Base-by-base conservation (phyloP, 257 asterid genomes). In the Henckelia pumila region DNA sequence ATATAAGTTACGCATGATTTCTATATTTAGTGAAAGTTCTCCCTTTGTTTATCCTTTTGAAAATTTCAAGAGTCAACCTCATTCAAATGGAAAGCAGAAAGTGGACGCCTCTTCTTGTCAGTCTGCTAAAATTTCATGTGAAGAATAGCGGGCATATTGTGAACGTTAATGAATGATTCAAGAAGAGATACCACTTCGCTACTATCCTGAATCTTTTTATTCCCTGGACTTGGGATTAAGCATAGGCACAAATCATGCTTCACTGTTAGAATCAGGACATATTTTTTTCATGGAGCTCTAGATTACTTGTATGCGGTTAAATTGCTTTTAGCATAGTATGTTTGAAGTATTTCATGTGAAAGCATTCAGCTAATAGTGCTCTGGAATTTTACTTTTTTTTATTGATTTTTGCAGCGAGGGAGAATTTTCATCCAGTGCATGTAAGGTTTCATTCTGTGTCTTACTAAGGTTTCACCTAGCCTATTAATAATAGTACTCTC, bases 401-500 rank as follows among this genome's bases (percentile, higher is more conserved):
- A 68, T 67, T 65, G 21, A 52, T 74, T 56, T 70, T 74, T 73
- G 80, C 95, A 92, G 98, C 23, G 98, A 92, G 66, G 94, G 94
- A 70, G 96, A 92, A 59, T 82, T 85, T 71, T 73, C 95, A 63
- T 78, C 98, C 6, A 79, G 78, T 68, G 76, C 92, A 79, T 85
- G 98, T 92, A 85, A 87, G 95, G 28, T 71, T 77, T 79, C 72
- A 20, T 67, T 32, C 67, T 70, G 49, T 68, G 72, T 61, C 67
- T 57, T 50, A 47, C 25, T 66, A 71, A 52, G 44, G 47, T 81
- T 65, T 59, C 63, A 23, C 33, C 55, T 33, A 59, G 53, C 25
- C 50, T 71, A 65, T 65, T 78, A 57, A 37, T 76, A 66, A 81
- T 64, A 60, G 32, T 61, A 52, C 75, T 63, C 75, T 11, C 72